Conservation (phyloP, 495 filamentous ascomycete genomes). For the Lasiosphaeria ovina region DNA sequence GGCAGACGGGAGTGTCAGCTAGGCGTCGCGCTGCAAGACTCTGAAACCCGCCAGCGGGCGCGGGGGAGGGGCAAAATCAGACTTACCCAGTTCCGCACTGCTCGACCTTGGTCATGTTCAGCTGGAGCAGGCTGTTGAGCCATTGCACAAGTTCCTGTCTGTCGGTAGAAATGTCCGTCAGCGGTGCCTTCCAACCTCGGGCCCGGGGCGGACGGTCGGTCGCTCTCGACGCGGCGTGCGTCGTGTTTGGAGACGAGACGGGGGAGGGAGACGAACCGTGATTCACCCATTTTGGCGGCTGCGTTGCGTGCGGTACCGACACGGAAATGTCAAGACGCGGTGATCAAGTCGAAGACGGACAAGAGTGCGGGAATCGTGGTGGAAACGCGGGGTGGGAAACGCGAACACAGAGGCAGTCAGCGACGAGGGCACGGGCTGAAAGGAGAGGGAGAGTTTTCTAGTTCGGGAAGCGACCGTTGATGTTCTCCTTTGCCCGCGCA, state of each 20-base stretch:
- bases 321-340: slow-evolving; percentile 7
- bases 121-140: slow-evolving; percentile 94
- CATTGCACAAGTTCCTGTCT: slow-evolving; percentile 97
- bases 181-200: neutral
- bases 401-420: slow-evolving; percentile 19
- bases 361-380: slow-evolving; percentile 4
- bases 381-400: slow-evolving; percentile 4
- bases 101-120: slow-evolving; percentile 97
- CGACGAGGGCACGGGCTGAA: slow-evolving; percentile 9
- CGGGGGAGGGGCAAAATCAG: slow-evolving; percentile 35
- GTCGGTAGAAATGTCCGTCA: slow-evolving; percentile 17
- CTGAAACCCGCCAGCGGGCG: slow-evolving; percentile 18
- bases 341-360: slow-evolving; percentile 8
- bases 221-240: neutral
- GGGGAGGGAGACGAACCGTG: slow-evolving; percentile 27
- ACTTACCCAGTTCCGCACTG: slow-evolving; percentile 98
- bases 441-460: slow-evolving; percentile 12
- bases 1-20: slow-evolving; percentile 16
- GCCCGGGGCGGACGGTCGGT: neutral
- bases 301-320: slow-evolving; percentile 11
- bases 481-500: slow-evolving; percentile 15
- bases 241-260: neutral
- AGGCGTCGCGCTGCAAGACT: neutral
- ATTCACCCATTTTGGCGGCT: slow-evolving; percentile 41
- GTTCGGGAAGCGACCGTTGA: slow-evolving; percentile 17